Base-by-base conservation (phyloP, 768 basidiomycete species). In the Leccinum variicolor region DNA sequence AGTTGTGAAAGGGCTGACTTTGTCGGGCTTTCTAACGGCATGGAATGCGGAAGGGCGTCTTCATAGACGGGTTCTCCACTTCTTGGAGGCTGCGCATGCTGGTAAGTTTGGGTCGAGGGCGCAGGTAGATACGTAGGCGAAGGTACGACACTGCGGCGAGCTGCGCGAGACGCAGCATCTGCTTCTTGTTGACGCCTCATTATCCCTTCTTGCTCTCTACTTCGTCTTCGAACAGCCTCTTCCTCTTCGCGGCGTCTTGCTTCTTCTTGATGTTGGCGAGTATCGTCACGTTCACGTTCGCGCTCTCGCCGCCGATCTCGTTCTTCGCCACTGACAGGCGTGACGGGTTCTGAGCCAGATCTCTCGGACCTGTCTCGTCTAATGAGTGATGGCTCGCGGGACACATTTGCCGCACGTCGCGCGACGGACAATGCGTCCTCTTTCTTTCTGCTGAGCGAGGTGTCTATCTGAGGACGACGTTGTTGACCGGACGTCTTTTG, bases 11-110 rank as follows among this genome's bases (percentile, higher is more conserved):
- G 47, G 73, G 80, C 84, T 65, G 76, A 81, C 66, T 76, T 75
- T 19, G 76, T 77, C 34, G 87, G 88, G 61, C 78, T 86, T 70
- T 90, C 84, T 14, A 88, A 70, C n/a, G 89, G 86, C 75, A 88
- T 76, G 31, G 75, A 65, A 36, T 71, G 66, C 17, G 79, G 79
- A 23, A 66, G 57, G 7, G 21, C 67, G 15, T 71, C 70, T 56
- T 69, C 68, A 62, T 74, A 69, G 34, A 70, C 29, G n/a, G 58
- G 55, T 56, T 71, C 63, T 53, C 68, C 67, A 15, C 65, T 62
- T 62, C 71, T 74, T 45, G 73, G 67, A 51, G 65, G 58, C n/a
- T 69, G 66, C 49, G 25, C 31, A 46, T 75, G 72, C 41, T 77
- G 78, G 31, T 75, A 69, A n/a, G 63, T 62, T 26, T 69, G 59